These are phyloP conservation scores for Saccharomyces eubayanus DNA, from an alignment of 805 yeast genomes.

Conservation along the genomic window DNA sequence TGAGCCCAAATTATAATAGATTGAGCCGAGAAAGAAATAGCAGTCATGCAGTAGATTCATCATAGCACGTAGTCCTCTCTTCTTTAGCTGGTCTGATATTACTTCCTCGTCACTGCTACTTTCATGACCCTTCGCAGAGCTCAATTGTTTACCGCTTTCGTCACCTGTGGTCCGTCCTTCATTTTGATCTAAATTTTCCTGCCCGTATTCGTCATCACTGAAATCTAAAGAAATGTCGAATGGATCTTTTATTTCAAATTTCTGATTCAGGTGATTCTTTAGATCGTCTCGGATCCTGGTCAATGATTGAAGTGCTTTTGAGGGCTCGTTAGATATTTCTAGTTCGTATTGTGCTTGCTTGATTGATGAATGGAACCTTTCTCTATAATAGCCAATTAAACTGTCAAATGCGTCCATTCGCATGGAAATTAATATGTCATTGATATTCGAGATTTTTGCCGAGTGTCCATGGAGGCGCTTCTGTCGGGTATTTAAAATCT, in stretches of 20 bases:
- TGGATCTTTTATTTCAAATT: conserved; percentile 15
- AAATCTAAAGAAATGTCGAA: conserved; percentile 3
- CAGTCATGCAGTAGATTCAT: conserved; percentile 61
- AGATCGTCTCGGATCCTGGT: conserved; percentile 11
- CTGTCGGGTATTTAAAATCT: conserved; percentile 4
- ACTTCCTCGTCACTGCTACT: background rate
- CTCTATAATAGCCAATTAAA: conserved; percentile 42
- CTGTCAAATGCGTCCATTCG: conserved; percentile 46
- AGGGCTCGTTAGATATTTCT: conserved; percentile 42
- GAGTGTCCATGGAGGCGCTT: conserved; percentile 3
- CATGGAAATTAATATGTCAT: conserved; percentile 62
- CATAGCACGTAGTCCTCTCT: conserved; percentile 15
- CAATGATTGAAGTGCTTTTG: background rate
- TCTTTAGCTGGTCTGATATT: background rate
- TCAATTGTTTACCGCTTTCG: background rate
- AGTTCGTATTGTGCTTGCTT: conserved; percentile 56
- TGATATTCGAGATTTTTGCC: conserved; percentile 34
- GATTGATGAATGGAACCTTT: conserved; percentile 37
- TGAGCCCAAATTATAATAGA: conserved; percentile 25
- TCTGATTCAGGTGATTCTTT: conserved; percentile 2
- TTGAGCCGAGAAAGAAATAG: conserved; percentile 61
- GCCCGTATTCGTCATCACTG: background rate
- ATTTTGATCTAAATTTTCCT: background rate
- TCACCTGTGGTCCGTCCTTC: background rate
- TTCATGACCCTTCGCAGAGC: background rate